A percentile compares a stretch with the other conserved stretches of the same genome.
Conservation (phyloP, 2,329 filamentous ascomycete species). For the Diaporthe amygdali region DNA sequence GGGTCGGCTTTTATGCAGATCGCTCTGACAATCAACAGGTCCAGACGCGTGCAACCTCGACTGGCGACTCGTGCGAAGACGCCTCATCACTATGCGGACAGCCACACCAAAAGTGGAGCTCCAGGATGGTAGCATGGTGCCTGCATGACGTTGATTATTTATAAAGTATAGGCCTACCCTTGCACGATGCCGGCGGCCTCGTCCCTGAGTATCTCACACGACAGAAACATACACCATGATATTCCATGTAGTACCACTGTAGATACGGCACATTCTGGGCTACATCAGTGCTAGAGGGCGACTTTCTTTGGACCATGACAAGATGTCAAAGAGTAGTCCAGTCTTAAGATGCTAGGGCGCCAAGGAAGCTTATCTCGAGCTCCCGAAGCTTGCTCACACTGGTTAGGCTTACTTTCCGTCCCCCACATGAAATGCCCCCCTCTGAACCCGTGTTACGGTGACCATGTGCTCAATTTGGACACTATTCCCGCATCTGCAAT, state of each 20-base stretch:
- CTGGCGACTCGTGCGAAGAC: not conserved
- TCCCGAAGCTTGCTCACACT: not conserved
- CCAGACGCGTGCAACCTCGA: not conserved
- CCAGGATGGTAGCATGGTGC: not conserved
- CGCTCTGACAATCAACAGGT: not conserved
- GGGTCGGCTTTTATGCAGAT: not conserved
- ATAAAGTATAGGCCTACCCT: not conserved
- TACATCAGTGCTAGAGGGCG: not conserved
- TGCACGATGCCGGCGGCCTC: not conserved
- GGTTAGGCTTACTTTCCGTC: not conserved
- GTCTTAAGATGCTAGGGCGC: not conserved
- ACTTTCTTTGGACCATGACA: not conserved
- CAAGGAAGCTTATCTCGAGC: constrained; percentile 12
- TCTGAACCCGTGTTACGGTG: not conserved
- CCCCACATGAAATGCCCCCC: not conserved
- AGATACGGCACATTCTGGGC: no score
- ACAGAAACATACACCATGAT: not conserved
- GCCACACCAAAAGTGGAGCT: not conserved
- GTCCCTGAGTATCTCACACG: not conserved
- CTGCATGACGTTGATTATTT: not conserved
- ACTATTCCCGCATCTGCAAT: not conserved
- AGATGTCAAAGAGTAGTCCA: not conserved
- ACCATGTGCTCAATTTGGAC: no score
- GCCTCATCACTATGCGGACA: constrained; percentile 6
- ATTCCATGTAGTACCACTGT: no score